Evolutionary conservation across 2,329 filamentous ascomycete species (phyloP).

Genomic region (Tolypocladium tundrense): DNA sequence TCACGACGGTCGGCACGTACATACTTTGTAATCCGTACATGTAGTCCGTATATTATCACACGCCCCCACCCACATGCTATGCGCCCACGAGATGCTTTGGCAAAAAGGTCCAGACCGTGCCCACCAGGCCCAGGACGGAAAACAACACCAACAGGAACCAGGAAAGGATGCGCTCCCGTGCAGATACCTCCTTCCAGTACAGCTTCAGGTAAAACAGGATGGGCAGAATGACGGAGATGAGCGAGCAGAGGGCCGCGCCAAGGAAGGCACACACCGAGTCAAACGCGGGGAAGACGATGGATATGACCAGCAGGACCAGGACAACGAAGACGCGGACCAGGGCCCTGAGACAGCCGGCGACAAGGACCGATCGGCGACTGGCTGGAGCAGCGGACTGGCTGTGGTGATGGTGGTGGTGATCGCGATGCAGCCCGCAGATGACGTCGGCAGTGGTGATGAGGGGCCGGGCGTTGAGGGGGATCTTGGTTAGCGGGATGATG

Average conservation of each 20-base stretch:
- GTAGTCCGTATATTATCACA: too few species aligned
- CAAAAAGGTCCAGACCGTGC: conserved; percentile 81
- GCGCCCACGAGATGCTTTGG: conserved; percentile 64
- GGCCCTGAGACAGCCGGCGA: conserved; percentile 38
- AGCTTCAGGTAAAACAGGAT: conserved; percentile 84
- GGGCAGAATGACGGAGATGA: conserved; percentile 85
- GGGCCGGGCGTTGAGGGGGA: conserved; percentile 82
- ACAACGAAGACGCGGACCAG: conserved; percentile 57
- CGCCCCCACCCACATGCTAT: conserved; percentile 10
- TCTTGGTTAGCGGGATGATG: conserved; percentile 90
- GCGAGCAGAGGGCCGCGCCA: conserved; percentile 83
- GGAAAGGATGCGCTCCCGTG: conserved; percentile 53
- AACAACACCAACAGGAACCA: conserved; percentile 63
- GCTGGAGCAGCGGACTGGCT: conserved; percentile 26
- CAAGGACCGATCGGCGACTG: conserved; percentile 25
- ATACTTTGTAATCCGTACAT: too few species aligned
- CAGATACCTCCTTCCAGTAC: conserved; percentile 62
- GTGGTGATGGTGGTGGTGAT: conserved; percentile 21
- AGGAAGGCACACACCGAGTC: conserved; percentile 88
- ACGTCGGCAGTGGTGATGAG: conserved; percentile 81
- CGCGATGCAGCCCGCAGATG: conserved; percentile 58
- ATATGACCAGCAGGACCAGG: conserved; percentile 64
- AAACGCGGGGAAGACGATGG: conserved; percentile 62
- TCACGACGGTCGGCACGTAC: not conserved
- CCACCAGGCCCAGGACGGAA: conserved; percentile 58